A percentile compares a stretch with the other conserved stretches of the same genome.
These are phyloP conservation scores for Rhynchospora pubera DNA, from an alignment of 176 grass and related monocot species.

Conservation along the genomic window DNA sequence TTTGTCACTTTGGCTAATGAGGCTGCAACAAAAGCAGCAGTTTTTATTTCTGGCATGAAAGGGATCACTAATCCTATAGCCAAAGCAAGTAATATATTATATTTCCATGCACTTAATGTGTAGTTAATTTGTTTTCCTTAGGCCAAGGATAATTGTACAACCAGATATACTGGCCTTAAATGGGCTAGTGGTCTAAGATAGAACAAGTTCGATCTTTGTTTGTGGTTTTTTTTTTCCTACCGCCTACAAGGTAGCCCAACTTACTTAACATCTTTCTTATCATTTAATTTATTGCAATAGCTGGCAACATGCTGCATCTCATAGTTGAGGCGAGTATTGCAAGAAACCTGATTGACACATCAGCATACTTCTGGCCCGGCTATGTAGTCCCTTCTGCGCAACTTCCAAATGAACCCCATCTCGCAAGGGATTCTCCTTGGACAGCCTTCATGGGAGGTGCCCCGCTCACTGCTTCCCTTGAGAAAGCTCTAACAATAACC, in stretches of 20 bases:
- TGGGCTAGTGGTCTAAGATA: neutral
- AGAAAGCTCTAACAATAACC: slow-evolving; percentile 59
- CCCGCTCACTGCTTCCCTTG: slow-evolving; percentile 61
- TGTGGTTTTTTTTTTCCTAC: neutral
- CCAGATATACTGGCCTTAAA: neutral
- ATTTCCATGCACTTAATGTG: neutral
- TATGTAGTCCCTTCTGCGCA: slow-evolving; percentile 53
- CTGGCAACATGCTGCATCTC: slow-evolving; percentile 91
- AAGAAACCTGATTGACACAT: slow-evolving; percentile 87
- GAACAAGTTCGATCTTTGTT: neutral
- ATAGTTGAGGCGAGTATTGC: slow-evolving; percentile 97
- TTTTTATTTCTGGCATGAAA: slow-evolving; percentile 49
- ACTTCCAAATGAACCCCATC: slow-evolving; percentile 48
- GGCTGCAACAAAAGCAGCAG: slow-evolving; percentile 74
- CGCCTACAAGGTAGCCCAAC: neutral
- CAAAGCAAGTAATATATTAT: slow-evolving; percentile 19
- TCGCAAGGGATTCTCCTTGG: slow-evolving; percentile 82
- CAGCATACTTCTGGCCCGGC: slow-evolving; percentile 83
- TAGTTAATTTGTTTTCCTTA: neutral
- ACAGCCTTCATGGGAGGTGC: slow-evolving; percentile 81
- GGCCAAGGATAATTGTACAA: neutral
- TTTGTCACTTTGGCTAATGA: slow-evolving; percentile 44
- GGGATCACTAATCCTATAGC: slow-evolving; percentile 5
- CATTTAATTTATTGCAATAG: slow-evolving; percentile 39
- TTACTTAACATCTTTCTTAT: neutral